A percentile compares a stretch with the other conserved stretches of the same genome.
These are phyloP conservation scores for Yamadazyma takamatsuzukensis DNA, from an alignment of 805 yeast genomes.

Conservation along the genomic window DNA sequence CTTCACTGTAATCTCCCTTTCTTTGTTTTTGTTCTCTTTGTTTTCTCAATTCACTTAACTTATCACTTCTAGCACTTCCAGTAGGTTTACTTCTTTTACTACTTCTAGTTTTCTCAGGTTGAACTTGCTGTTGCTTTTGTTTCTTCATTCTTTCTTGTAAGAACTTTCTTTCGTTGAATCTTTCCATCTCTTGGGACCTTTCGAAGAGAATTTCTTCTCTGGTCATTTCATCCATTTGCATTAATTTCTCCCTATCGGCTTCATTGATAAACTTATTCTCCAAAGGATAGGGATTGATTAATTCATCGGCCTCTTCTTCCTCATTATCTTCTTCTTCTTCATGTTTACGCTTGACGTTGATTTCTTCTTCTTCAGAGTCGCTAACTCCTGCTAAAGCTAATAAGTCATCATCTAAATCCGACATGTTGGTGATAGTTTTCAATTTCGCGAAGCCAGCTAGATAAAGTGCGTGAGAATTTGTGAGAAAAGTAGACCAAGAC, in stretches of 20 bases:
- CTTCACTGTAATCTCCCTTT: slow-evolving; percentile 33
- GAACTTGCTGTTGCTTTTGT: slow-evolving; percentile 24
- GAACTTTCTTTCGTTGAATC: slow-evolving; percentile 77
- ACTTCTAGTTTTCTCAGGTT: slow-evolving; percentile 29
- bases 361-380: slow-evolving; percentile 18
- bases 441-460: no score
- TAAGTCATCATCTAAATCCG: slow-evolving; percentile 90
- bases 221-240: slow-evolving; percentile 85
- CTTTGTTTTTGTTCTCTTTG: slow-evolving; percentile 64
- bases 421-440: slow-evolving; percentile 43
- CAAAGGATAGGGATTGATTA: slow-evolving; percentile 80
- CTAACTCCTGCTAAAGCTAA: slow-evolving; percentile 83
- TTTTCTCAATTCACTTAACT: slow-evolving; percentile 69
- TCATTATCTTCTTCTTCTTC: slow-evolving; percentile 28
- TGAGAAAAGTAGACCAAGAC: no score
- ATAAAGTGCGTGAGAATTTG: no score
- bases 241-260: slow-evolving; percentile 59
- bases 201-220: slow-evolving; percentile 90
- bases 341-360: slow-evolving; percentile 26
- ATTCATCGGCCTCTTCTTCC: slow-evolving; percentile 33
- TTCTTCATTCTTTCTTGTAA: slow-evolving; percentile 78
- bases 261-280: slow-evolving; percentile 90
- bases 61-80: slow-evolving; percentile 42
- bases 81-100: slow-evolving; percentile 30
- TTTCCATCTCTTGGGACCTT: slow-evolving; percentile 88